Evolutionary conservation across 129 eudicot species (phyloP), one percentile per base, ranked within the genome.

Genomic region (Cynara cardunculus): DNA sequence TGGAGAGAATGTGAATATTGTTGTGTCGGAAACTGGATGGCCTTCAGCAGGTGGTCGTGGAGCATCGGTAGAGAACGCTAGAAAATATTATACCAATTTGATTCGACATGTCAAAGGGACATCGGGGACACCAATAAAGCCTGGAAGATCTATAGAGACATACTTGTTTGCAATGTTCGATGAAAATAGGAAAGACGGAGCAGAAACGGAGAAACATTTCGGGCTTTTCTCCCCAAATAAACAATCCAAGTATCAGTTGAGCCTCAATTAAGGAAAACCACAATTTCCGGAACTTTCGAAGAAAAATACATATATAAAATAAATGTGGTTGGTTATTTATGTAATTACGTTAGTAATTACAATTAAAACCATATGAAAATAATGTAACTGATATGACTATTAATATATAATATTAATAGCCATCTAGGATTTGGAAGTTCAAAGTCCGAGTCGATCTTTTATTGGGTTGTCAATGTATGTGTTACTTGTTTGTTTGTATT

Each of bases 91-190:
- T 44, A 32, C 14, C 9, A 77, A 64, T 25, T 62, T 83, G 78
- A 77, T 83, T n/a, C 0, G 18, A 2, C 78, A 78, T 65, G 86
- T 83, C 3, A 62, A 21, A 72, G 82, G 83, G 69, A 41, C 78
- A 0, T 10, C 6, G 0, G 86, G 82, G 34, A 83, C 86, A 21
- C 86, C 86, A 7, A 7, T 18, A 56, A 83, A 72, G 74, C 86
- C 39, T 0, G 86, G 82, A 72, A 71, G 74, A 37, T 62, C 79
- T 0, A 78, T 77, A 31, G 56, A 83, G 66, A 83, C 82, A 18
- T 83, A 83, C 61, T 77, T 83, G 78, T 83, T 82, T 71, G 86
- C 86, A 0, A 83, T 83, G 86, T 83, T 83, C 31, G 86, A 83
- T 64, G 86, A 83, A 75, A 83, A 71, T 34, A 27, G n/a, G 22